These are phyloP conservation scores for Somion occarium DNA, from an alignment of 1,284 basidiomycete species.

Conservation along the genomic window DNA sequence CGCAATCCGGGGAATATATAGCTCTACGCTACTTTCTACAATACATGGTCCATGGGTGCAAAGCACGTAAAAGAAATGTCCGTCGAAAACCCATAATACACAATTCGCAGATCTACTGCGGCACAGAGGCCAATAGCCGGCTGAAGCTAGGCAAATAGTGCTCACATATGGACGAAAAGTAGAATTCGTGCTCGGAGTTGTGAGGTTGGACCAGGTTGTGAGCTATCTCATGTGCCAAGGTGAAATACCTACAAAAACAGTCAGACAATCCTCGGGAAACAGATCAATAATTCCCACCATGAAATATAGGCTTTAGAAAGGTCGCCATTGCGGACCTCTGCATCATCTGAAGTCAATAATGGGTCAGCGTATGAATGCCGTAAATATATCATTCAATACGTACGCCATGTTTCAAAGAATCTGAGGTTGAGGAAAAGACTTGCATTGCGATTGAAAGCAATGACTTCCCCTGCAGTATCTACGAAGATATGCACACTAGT, in stretches of 20 bases:
- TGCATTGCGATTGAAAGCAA: slow-evolving; percentile 92
- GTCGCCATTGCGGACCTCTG: slow-evolving; percentile 55
- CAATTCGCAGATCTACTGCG: neutral
- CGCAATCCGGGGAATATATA: no score
- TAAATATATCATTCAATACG: slow-evolving; percentile 28
- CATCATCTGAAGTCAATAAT: slow-evolving; percentile 61
- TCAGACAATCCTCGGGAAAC: neutral
- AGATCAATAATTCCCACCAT: slow-evolving; percentile 41
- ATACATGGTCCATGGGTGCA: no score
- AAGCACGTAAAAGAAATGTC: no score
- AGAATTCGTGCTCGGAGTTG: slow-evolving; percentile 89
- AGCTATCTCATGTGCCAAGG: slow-evolving; percentile 88
- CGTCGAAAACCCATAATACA: no score
- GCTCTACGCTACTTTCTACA: no score
- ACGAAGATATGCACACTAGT: slow-evolving; percentile 84
- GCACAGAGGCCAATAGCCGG: neutral
- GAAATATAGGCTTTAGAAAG: slow-evolving; percentile 75
- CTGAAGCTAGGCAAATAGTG: slow-evolving; percentile 32
- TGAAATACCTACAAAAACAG: slow-evolving; percentile 70
- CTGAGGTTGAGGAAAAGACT: slow-evolving; percentile 88
- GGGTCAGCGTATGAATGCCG: slow-evolving; percentile 6
- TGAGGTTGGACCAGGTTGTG: slow-evolving; percentile 79
- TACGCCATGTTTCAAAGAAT: slow-evolving; percentile 87
- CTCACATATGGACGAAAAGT: slow-evolving; percentile 89
- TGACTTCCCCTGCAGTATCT: slow-evolving; percentile 76